Conservation (phyloP, 2,329 filamentous ascomycete genomes). For the Massarina eburnea region DNA sequence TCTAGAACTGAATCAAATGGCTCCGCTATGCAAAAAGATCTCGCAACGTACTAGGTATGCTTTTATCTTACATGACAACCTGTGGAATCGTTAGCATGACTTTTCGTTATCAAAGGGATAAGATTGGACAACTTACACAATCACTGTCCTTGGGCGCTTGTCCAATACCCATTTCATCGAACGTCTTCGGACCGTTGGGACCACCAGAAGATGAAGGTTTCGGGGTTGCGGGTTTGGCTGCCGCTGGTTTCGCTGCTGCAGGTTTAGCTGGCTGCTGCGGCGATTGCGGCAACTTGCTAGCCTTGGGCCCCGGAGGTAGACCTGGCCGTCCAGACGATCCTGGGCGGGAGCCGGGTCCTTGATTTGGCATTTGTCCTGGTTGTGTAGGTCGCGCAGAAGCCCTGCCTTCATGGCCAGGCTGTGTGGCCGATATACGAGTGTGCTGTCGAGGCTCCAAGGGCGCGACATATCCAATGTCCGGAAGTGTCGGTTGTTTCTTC, state of each 20-base stretch:
- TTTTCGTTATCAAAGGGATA: neutral
- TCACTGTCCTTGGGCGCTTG: constrained; percentile 80
- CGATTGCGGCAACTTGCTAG: constrained; percentile 20
- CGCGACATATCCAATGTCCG: constrained; percentile 42
- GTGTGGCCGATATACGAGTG: constrained; percentile 36
- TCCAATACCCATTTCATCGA: constrained; percentile 97
- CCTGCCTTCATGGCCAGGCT: constrained; percentile 38
- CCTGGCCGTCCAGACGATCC: constrained; percentile 34
- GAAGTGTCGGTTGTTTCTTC: constrained; percentile 36
- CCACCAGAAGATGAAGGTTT: constrained; percentile 40
- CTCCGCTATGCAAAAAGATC: constrained; percentile 8
- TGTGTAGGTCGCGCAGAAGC: constrained; percentile 26
- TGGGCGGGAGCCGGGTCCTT: constrained; percentile 21
- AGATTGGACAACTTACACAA: constrained; percentile 66
- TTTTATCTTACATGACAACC: constrained; percentile 19
- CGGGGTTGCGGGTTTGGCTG: constrained; percentile 27
- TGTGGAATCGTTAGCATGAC: constrained; percentile 2
- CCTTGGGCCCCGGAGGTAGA: constrained; percentile 11
- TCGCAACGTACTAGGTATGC: neutral
- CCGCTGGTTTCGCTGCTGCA: constrained; percentile 16
- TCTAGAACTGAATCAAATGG: neutral
- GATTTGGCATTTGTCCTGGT: constrained; percentile 17
- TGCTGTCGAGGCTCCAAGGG: constrained; percentile 40
- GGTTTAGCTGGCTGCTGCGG: constrained; percentile 7
- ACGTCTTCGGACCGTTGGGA: constrained; percentile 85